These are phyloP conservation scores for Zygoascus ofunaensis DNA, from an alignment of 805 yeast species.

Conservation along the genomic window DNA sequence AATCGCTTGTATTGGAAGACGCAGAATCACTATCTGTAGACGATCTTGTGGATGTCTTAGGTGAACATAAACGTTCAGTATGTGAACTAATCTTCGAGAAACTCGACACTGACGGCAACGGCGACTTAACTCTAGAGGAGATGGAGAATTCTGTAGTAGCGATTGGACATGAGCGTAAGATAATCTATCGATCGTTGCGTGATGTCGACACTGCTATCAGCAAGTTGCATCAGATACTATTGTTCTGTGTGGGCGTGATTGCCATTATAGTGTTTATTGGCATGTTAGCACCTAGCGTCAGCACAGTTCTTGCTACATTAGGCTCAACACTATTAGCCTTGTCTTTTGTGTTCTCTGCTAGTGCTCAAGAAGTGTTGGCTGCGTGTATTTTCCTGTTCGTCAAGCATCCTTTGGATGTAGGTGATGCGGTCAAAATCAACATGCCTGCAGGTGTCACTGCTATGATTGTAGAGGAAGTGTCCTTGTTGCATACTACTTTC, in stretches of 20 bases:
- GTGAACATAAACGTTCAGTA: slow-evolving; percentile 24
- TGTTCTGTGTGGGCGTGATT: slow-evolving; percentile 26
- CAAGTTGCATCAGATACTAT: slow-evolving; percentile 30
- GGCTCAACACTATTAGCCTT: slow-evolving; percentile 33
- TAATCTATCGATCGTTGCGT: slow-evolving; percentile 29
- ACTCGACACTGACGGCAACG: slow-evolving; percentile 30
- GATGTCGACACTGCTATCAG: slow-evolving; percentile 34
- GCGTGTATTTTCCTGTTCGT: slow-evolving; percentile 33
- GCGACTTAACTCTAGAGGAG: slow-evolving; percentile 31
- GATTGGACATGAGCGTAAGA: slow-evolving; percentile 28
- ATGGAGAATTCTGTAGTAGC: slow-evolving; percentile 26
- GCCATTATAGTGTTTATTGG: slow-evolving; percentile 33
- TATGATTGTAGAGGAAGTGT: slow-evolving; percentile 27
- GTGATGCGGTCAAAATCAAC: slow-evolving; percentile 30
- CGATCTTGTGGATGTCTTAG: slow-evolving; percentile 29
- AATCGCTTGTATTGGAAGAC: slow-evolving; percentile 33
- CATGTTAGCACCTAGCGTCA: slow-evolving; percentile 33
- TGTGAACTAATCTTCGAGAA: slow-evolving; percentile 26
- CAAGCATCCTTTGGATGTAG: slow-evolving; percentile 35
- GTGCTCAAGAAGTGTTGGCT: slow-evolving; percentile 32
- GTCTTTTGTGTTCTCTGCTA: slow-evolving; percentile 31
- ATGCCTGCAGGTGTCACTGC: slow-evolving; percentile 19
- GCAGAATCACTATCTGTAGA: slow-evolving; percentile 25
- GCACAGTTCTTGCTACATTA: slow-evolving; percentile 33
- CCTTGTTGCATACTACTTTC: slow-evolving; percentile 31